These are phyloP conservation scores for Sambucus nigra DNA, from an alignment of 129 eudicot genomes.

Conservation along the genomic window DNA sequence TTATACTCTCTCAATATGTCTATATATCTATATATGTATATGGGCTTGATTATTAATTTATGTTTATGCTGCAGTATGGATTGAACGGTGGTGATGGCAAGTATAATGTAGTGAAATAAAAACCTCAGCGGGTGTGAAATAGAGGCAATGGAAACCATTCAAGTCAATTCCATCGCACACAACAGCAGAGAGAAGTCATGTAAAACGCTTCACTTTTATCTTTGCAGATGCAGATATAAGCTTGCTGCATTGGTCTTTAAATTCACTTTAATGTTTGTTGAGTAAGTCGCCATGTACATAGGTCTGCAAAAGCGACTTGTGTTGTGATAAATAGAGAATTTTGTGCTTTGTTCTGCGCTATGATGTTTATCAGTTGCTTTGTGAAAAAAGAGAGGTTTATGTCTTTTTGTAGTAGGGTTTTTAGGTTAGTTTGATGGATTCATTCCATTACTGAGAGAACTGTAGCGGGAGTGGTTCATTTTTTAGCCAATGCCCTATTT, in stretches of 20 bases:
- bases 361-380: neutral
- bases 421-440: neutral
- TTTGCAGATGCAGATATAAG: neutral
- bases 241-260: slow-evolving; percentile 9
- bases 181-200: slow-evolving; percentile 1
- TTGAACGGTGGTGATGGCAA: slow-evolving; percentile 29
- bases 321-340: neutral
- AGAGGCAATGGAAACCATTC: slow-evolving; percentile 13
- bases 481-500: too few relatives aligned
- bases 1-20: too few relatives aligned
- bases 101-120: slow-evolving; percentile 22
- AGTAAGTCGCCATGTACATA: neutral
- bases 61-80: slow-evolving; percentile 53
- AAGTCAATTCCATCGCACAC: slow-evolving; percentile 1
- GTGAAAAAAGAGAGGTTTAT: neutral
- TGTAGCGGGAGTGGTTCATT: too few relatives aligned
- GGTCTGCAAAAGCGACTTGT: neutral
- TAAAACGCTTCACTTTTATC: neutral
- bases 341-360: neutral
- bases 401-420: too few relatives aligned
- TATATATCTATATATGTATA: too few relatives aligned
- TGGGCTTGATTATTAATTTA: neutral
- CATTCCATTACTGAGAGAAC: too few relatives aligned
- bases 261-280: slow-evolving; percentile 5
- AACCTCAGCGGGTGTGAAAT: slow-evolving; percentile 21